phyloP scores from a whole-genome alignment of 345 rosid species.

The Gossypium turneri region DNA sequence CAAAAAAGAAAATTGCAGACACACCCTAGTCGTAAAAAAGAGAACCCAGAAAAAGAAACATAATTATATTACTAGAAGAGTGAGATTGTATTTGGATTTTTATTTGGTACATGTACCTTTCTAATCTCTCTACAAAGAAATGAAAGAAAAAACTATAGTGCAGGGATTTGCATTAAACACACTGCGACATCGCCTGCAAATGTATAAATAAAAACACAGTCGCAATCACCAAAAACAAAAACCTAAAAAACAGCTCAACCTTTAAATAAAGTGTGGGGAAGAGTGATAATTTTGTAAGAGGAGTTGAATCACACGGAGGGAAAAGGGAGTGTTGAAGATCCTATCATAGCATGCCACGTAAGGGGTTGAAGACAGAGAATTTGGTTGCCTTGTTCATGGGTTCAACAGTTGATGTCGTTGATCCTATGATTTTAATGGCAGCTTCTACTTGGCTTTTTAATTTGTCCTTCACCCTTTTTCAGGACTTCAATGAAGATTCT shows the following conservation, averaged over 20 bases:
- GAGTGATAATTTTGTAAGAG: not conserved
- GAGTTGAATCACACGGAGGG: not conserved
- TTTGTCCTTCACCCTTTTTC: no score
- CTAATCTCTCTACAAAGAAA: not conserved
- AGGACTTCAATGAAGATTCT: no score
- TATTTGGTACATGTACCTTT: not conserved
- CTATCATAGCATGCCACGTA: constrained; percentile 2
- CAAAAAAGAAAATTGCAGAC: not conserved
- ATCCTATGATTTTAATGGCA: not conserved
- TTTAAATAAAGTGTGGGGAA: not conserved
- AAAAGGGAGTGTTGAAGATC: not conserved
- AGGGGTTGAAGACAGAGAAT: not conserved
- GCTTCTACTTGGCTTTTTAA: not conserved
- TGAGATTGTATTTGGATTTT: not conserved
- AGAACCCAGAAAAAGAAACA: not conserved
- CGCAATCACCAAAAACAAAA: not conserved
- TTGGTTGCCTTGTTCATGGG: not conserved
- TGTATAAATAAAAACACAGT: not conserved
- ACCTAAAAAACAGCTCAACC: not conserved
- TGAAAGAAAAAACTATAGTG: not conserved
- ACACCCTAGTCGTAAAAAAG: not conserved
- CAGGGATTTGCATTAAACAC: not conserved
- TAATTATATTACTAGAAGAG: not conserved
- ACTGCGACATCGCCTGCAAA: not conserved
- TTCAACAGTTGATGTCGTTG: not conserved